These are phyloP conservation scores for Cordyceps farinosa DNA, from an alignment of 2,329 filamentous ascomycete genomes.

Conservation along the genomic window DNA sequence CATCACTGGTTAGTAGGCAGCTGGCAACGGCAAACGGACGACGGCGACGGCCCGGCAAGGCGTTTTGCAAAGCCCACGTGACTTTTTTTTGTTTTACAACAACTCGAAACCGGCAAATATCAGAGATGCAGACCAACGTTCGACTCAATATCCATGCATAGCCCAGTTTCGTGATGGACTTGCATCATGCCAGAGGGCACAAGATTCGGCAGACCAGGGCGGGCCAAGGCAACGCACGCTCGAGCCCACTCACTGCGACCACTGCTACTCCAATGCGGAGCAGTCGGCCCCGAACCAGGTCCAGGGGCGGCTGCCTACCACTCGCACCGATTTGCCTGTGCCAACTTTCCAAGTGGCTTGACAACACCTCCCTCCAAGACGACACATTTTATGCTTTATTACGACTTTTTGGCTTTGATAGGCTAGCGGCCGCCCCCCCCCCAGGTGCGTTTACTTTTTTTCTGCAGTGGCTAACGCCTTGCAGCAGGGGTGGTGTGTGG, in stretches of 20 bases:
- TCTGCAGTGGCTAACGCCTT: background rate
- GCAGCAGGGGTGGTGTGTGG: background rate
- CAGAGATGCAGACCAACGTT: background rate
- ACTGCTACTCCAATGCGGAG: slow-evolving; percentile 39
- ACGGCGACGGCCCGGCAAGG: background rate
- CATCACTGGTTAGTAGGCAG: background rate
- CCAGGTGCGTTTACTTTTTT: no score
- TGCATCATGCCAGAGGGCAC: background rate
- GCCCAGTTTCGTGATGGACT: background rate
- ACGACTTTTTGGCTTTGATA: no score
- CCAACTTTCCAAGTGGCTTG: background rate
- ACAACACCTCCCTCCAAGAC: background rate
- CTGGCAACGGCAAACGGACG: background rate
- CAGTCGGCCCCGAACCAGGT: slow-evolving; percentile 23
- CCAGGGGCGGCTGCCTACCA: slow-evolving; percentile 12
- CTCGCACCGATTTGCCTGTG: background rate
- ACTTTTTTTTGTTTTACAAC: background rate
- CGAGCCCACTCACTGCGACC: background rate
- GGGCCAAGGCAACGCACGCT: background rate
- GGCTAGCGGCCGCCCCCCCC: no score
- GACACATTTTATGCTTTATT: background rate
- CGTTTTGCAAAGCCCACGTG: background rate
- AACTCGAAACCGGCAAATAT: background rate
- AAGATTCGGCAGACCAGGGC: background rate
- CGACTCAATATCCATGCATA: background rate